phyloP scores from a whole-genome alignment of 106 monocot species.

The Xerophyta viscosa region DNA sequence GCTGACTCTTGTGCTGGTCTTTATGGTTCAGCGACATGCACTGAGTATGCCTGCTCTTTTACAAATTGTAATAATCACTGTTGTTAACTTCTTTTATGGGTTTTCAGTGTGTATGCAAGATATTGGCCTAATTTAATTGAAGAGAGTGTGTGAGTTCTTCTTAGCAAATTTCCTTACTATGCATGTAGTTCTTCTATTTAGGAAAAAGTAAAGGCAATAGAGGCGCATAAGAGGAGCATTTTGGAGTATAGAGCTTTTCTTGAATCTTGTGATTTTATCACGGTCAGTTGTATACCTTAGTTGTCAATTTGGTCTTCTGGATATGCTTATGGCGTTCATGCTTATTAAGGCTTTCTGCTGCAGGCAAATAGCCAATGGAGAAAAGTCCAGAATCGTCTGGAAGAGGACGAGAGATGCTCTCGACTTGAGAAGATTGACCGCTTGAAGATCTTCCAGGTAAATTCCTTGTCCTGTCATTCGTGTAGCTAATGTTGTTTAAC shows the following conservation, averaged over 20 bases:
- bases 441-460: constrained; percentile 86
- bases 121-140: too few species aligned
- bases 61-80: too few species aligned
- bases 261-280: constrained; percentile 39
- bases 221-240: constrained; percentile 33
- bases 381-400: constrained; percentile 84
- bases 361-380: constrained; percentile 86
- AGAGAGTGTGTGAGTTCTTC: too few species aligned
- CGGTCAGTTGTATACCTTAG: constrained; percentile 3
- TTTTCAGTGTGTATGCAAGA: too few species aligned
- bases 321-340: background rate
- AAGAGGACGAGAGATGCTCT: constrained; percentile 85
- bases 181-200: too few species aligned
- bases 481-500: background rate
- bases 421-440: constrained; percentile 89
- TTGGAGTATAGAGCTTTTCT: constrained; percentile 34
- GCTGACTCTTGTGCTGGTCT: too few species aligned
- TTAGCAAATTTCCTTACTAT: too few species aligned
- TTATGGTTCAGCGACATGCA: too few species aligned
- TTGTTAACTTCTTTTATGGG: too few species aligned
- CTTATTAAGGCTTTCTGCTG: background rate
- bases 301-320: too few species aligned
- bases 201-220: constrained; percentile 33
- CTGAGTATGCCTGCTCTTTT: too few species aligned
- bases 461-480: background rate